Evolutionary conservation across 352 stramenopile genomes (phyloP), one percentile per base, ranked within the genome.

Genomic region (Globisporangium recalcitrans): DNA sequence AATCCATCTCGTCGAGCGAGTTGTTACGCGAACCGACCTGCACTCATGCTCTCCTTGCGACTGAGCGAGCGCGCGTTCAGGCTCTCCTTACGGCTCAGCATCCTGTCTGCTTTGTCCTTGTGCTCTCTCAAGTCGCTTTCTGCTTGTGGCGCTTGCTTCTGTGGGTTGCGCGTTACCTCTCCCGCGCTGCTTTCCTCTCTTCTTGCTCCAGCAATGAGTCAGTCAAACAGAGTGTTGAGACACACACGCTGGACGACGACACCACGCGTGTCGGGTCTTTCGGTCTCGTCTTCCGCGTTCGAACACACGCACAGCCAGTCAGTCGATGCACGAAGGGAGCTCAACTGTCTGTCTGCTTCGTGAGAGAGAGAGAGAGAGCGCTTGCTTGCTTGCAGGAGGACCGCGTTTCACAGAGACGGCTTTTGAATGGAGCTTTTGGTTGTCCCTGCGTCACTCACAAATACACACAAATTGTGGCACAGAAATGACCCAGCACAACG

Each of bases 61-160:
- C 34, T 68, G 26, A 57, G 49, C 65, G 59, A 53, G 48, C 59
- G 59, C 49, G 59, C 49, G 31, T 46, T 60, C 26, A 34, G 21
- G 52, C 60, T 65, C 31, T 60, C 29, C 42, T 55, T 65, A 52
- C 62, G 66, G 13, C 34, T 48, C 11, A 57, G 51, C 65, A 58
- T 58, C 55, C 26, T 66, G 21, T 14, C 3, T 26, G 46, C n/a
- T n/a, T 22, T 4, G 21, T 59, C 16, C 11, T 10, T 21, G 14
- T 27, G 11, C 24, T 55, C 34, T 8, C 9, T 40, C 13, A 19
- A 14, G 16, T n/a, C 36, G 4, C 5, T 14, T 5, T 42, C 34
- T 11, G 36, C 36, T 42, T 42, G 36, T 42, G 36, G 13, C 16
- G 34, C 1, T 8, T 14, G 32, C n/a, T n/a, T n/a, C n/a, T n/a